Conservation (phyloP, 495 filamentous ascomycete genomes). For the Glarea lozoyensis region DNA sequence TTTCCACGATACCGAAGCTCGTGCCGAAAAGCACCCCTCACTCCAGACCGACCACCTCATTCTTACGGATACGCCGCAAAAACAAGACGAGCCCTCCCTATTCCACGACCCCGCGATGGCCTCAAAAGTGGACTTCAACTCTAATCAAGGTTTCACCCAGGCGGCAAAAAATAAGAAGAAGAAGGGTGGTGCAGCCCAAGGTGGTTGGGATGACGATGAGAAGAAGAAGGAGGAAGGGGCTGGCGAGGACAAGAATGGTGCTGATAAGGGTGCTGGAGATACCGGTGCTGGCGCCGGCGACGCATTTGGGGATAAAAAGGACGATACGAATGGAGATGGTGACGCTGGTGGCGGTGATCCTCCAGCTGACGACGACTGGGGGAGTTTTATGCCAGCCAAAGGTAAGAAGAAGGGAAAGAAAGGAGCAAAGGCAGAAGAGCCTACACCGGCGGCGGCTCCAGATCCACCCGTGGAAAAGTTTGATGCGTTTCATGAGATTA, state of each 20-base stretch:
- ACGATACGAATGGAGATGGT: constrained; percentile 26
- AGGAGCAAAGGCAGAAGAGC: constrained; percentile 21
- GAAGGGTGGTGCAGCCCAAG: constrained; percentile 14
- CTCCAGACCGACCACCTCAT: constrained; percentile 13
- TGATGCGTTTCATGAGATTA: constrained; percentile 39
- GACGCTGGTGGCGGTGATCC: constrained; percentile 20
- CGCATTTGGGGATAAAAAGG: constrained; percentile 25
- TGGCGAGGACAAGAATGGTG: constrained; percentile 24
- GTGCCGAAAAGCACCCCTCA: constrained; percentile 19
- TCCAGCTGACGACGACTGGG: constrained; percentile 25
- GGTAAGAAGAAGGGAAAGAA: constrained; percentile 38
- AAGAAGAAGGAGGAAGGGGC: constrained; percentile 38
- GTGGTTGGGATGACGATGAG: constrained; percentile 23
- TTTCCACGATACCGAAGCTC: constrained; percentile 17
- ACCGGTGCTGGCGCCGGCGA: constrained; percentile 20
- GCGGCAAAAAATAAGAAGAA: constrained; percentile 34
- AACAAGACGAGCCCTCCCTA: constrained; percentile 18
- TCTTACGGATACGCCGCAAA: constrained; percentile 9
- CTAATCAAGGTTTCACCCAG: constrained; percentile 36
- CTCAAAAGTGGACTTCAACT: constrained; percentile 33
- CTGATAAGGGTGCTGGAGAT: constrained; percentile 21
- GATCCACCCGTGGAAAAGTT: constrained; percentile 14
- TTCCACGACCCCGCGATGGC: constrained; percentile 25
- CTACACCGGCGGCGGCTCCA: constrained; percentile 6
- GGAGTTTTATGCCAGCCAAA: constrained; percentile 20